Evolutionary conservation across 2,329 filamentous ascomycete genomes (phyloP).

Genomic region (Cercospora zeae-maydis): DNA sequence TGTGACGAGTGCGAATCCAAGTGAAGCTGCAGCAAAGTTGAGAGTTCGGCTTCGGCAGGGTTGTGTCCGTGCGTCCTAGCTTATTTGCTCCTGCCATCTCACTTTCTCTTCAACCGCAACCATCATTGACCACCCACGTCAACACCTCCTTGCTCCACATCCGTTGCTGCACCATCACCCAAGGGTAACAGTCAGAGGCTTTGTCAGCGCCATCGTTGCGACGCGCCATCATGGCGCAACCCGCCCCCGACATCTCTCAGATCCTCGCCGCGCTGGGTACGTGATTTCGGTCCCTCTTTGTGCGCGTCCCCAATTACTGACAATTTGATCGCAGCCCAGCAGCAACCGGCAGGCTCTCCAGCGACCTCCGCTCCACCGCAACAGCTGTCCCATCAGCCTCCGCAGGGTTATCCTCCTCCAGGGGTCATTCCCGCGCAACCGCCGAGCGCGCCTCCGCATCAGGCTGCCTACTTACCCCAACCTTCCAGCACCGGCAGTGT

Average conservation of each 20-base stretch:
- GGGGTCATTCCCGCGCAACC: conserved; percentile 38
- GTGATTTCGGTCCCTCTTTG: neutral
- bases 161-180: neutral
- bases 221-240: conserved; percentile 41
- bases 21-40: neutral
- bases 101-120: conserved; percentile 5
- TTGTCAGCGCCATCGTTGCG: neutral
- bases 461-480: conserved; percentile 52
- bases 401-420: conserved; percentile 45
- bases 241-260: conserved; percentile 46
- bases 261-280: conserved; percentile 52
- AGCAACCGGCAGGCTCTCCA: conserved; percentile 36
- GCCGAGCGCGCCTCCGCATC: conserved; percentile 32
- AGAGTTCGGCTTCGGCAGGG: neutral
- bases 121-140: neutral
- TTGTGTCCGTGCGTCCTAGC: neutral
- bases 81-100: conserved; percentile 9
- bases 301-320: conserved; percentile 4
- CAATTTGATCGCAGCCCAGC: conserved; percentile 22
- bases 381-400: conserved; percentile 41
- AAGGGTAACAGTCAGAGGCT: neutral
- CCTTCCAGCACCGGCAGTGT: conserved; percentile 71
- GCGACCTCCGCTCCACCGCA: conserved; percentile 46
- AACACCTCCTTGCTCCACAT: neutral
- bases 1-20: neutral